Evolutionary conservation across 352 stramenopile genomes (phyloP).

Genomic region (Stephanocyclus meneghinianus): DNA sequence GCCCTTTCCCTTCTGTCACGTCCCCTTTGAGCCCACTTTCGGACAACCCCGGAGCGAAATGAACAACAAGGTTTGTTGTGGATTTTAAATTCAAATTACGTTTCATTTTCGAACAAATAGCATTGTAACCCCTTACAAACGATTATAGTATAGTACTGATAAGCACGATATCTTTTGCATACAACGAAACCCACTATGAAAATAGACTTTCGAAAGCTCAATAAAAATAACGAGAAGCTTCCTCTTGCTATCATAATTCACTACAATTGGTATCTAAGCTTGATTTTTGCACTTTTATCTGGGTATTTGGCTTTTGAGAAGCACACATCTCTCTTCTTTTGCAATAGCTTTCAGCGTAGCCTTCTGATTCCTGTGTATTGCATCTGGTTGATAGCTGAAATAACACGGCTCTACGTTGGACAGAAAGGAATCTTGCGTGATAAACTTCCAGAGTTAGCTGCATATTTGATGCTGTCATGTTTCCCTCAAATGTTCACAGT

Average conservation of each 20-base stretch:
- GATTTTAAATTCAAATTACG: no score
- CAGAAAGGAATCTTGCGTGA: slow-evolving; percentile 40
- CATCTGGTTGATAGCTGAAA: slow-evolving; percentile 44
- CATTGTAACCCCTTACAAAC: no score
- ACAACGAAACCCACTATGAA: background rate
- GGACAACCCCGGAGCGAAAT: no score
- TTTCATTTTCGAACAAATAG: no score
- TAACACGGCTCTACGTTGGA: slow-evolving; percentile 39
- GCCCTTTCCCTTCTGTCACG: no score
- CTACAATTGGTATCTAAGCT: slow-evolving; percentile 44
- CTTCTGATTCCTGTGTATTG: slow-evolving; percentile 34
- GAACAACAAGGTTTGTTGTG: no score
- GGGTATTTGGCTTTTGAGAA: slow-evolving; percentile 29
- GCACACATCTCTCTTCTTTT: slow-evolving; percentile 20
- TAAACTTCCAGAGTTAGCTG: slow-evolving; percentile 39
- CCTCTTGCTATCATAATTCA: slow-evolving; percentile 48
- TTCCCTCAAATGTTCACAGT: slow-evolving; percentile 44
- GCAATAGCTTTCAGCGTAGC: slow-evolving; percentile 33
- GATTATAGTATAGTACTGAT: no score
- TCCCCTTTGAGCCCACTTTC: no score
- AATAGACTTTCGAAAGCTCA: slow-evolving; percentile 12
- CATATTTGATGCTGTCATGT: slow-evolving; percentile 39
- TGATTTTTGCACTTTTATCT: slow-evolving; percentile 29
- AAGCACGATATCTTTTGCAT: no score
- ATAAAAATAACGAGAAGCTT: slow-evolving; percentile 39